These are phyloP conservation scores for Grosmannia clavigera DNA, from an alignment of 2,329 filamentous ascomycete genomes.

Conservation along the genomic window DNA sequence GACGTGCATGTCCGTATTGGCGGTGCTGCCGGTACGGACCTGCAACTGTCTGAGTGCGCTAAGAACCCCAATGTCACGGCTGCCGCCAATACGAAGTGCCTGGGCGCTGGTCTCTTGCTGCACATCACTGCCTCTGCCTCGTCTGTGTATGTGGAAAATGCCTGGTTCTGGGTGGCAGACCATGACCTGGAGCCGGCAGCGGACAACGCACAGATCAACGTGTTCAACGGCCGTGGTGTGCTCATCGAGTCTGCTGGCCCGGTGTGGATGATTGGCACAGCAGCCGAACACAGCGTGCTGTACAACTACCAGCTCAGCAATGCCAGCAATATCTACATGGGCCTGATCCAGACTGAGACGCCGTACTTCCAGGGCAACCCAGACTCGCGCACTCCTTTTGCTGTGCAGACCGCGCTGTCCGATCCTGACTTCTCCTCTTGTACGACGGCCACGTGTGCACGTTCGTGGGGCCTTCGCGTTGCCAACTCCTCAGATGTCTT, in stretches of 20 bases:
- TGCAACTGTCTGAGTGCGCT: conserved; percentile 67
- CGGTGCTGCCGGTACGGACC: conserved; percentile 69
- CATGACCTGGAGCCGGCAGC: conserved; percentile 71
- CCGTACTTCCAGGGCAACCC: conserved; percentile 82
- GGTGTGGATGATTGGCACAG: conserved; percentile 71
- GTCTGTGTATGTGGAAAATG: conserved; percentile 70
- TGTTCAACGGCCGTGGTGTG: conserved; percentile 81
- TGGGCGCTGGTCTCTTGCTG: conserved; percentile 60
- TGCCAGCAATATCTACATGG: conserved; percentile 70
- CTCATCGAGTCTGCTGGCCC: conserved; percentile 63
- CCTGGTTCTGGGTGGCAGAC: conserved; percentile 82
- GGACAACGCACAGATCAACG: conserved; percentile 60
- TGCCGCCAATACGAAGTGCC: conserved; percentile 47
- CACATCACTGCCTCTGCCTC: conserved; percentile 51
- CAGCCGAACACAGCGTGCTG: conserved; percentile 51
- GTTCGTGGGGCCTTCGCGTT: conserved; percentile 66
- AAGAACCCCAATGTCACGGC: conserved; percentile 53
- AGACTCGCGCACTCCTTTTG: conserved; percentile 54
- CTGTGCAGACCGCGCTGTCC: conserved; percentile 38
- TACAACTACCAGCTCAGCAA: conserved; percentile 80
- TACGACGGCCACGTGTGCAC: conserved; percentile 42
- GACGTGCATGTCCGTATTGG: conserved; percentile 93
- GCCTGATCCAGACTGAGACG: conserved; percentile 78
- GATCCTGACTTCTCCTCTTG: conserved; percentile 62
- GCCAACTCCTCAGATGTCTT: conserved; percentile 53